A percentile compares a stretch with the other conserved stretches of the same genome.
These are phyloP conservation scores for Gyromitra esculenta DNA, from an alignment of 2,329 filamentous ascomycete genomes.

Conservation along the genomic window DNA sequence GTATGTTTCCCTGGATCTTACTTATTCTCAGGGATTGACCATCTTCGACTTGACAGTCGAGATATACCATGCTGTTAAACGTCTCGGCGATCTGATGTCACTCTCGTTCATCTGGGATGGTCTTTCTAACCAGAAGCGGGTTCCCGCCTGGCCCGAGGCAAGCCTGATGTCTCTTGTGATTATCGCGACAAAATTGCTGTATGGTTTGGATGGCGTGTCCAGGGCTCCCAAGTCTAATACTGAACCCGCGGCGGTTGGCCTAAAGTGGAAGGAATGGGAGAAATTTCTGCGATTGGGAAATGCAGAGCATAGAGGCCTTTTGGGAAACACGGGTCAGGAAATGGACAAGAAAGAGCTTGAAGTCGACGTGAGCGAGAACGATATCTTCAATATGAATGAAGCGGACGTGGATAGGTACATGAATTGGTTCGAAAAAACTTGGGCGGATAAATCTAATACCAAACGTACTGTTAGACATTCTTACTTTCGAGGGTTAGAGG, in stretches of 20 bases:
- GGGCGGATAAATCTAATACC: conserved; percentile 63
- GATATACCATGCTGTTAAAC: conserved; percentile 69
- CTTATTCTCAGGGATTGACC: conserved; percentile 22
- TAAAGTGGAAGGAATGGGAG: conserved; percentile 80
- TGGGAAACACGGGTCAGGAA: conserved; percentile 48
- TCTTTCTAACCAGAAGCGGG: conserved; percentile 60
- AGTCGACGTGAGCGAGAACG: conserved; percentile 68
- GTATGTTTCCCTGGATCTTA: conserved; percentile 63
- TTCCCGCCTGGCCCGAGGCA: conserved; percentile 76
- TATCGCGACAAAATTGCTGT: conserved; percentile 79
- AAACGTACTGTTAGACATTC: conserved; percentile 13
- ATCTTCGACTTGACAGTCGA: conserved; percentile 67
- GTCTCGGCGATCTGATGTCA: conserved; percentile 64
- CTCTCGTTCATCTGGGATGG: conserved; percentile 52
- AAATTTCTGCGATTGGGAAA: conserved; percentile 63
- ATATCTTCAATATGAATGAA: conserved; percentile 71
- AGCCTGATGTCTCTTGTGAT: conserved; percentile 76
- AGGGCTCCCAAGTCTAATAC: conserved; percentile 65
- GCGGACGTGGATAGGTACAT: conserved; percentile 77
- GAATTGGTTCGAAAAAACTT: conserved; percentile 78
- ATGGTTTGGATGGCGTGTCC: conserved; percentile 73
- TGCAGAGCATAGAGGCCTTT: conserved; percentile 57
- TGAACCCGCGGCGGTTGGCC: conserved; percentile 69
- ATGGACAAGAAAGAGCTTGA: conserved; percentile 64
- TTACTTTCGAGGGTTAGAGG: neutral